Evolutionary conservation across 1,284 basidiomycete species (phyloP).

Genomic region (Hortiboletus rubellus): DNA sequence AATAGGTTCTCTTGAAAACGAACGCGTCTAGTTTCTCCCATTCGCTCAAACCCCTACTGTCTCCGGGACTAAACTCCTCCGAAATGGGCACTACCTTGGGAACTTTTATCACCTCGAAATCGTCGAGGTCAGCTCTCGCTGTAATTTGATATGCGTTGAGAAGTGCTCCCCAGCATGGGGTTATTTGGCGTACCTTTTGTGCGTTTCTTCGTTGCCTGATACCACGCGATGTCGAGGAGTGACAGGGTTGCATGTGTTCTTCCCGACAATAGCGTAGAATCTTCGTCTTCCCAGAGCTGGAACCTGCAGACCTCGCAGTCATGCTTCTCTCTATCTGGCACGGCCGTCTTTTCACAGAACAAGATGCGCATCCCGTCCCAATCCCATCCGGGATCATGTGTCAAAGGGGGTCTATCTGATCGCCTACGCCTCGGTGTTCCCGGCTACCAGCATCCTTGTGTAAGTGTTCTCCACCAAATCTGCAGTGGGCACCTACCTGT

Average conservation of each 20-base stretch:
- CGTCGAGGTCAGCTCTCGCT: constrained; percentile 15
- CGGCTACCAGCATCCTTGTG: neutral
- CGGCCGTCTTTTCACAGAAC: neutral
- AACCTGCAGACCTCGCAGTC: neutral
- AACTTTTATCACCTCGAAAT: constrained; percentile 27
- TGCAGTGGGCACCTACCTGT: neutral
- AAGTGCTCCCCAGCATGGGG: neutral
- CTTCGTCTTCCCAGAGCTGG: constrained; percentile 5
- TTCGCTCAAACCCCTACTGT: constrained; percentile 11
- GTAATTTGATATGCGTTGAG: neutral
- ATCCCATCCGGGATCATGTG: constrained; percentile 25
- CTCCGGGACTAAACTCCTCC: constrained; percentile 7
- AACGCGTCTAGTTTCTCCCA: constrained; percentile 26
- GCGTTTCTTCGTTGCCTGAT: neutral
- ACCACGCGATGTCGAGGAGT: constrained; percentile 22
- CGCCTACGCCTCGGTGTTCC: constrained; percentile 22
- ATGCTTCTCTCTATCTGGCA: neutral
- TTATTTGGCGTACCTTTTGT: constrained; percentile 15
- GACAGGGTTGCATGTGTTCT: constrained; percentile 10
- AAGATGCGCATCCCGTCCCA: constrained; percentile 24
- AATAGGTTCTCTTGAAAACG: constrained; percentile 23
- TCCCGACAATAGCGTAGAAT: neutral
- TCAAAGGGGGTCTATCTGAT: constrained; percentile 16
- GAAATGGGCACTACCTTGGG: constrained; percentile 20
- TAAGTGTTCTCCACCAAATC: constrained; percentile 3